phyloP scores from a whole-genome alignment of 2,329 filamentous ascomycete species.

The Penicillium sp. region DNA sequence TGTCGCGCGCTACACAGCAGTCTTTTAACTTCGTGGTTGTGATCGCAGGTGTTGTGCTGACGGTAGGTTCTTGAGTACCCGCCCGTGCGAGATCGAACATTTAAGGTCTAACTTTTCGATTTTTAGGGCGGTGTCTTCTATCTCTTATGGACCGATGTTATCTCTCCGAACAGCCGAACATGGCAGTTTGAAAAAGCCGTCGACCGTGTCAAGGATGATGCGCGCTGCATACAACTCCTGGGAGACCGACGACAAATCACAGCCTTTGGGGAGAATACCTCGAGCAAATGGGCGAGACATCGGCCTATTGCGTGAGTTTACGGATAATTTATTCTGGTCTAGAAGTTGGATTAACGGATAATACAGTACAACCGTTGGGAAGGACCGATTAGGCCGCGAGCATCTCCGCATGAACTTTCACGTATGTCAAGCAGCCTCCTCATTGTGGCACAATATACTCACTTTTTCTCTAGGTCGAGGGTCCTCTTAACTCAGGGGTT shows the following conservation, averaged over 20 bases:
- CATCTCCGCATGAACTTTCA: slow-evolving; percentile 86
- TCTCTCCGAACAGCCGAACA: slow-evolving; percentile 81
- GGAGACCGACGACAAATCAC: slow-evolving; percentile 73
- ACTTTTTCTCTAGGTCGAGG: slow-evolving; percentile 63
- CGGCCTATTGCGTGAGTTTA: slow-evolving; percentile 53
- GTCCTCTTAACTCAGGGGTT: slow-evolving; percentile 69
- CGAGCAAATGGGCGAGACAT: slow-evolving; percentile 75
- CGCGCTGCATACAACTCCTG: slow-evolving; percentile 69
- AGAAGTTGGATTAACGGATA: background rate
- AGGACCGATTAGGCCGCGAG: slow-evolving; percentile 72
- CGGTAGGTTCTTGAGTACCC: slow-evolving; percentile 52
- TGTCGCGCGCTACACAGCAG: slow-evolving; percentile 82
- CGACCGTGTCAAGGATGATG: slow-evolving; percentile 71
- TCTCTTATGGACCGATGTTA: slow-evolving; percentile 78
- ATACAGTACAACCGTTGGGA: slow-evolving; percentile 63
- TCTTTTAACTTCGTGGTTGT: slow-evolving; percentile 84
- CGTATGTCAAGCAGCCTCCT: slow-evolving; percentile 47
- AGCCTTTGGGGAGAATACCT: slow-evolving; percentile 78
- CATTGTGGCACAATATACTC: background rate
- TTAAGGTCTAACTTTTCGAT: background rate
- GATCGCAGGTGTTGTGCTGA: slow-evolving; percentile 70
- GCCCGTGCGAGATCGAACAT: background rate
- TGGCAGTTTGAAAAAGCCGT: slow-evolving; percentile 86
- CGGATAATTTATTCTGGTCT: background rate
- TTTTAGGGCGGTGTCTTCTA: slow-evolving; percentile 71